Percentiles rank a stretch among this genome's conserved stretches.
These are phyloP conservation scores for Eremomyces bilateralis DNA, from an alignment of 495 filamentous ascomycete species.

Conservation along the genomic window DNA sequence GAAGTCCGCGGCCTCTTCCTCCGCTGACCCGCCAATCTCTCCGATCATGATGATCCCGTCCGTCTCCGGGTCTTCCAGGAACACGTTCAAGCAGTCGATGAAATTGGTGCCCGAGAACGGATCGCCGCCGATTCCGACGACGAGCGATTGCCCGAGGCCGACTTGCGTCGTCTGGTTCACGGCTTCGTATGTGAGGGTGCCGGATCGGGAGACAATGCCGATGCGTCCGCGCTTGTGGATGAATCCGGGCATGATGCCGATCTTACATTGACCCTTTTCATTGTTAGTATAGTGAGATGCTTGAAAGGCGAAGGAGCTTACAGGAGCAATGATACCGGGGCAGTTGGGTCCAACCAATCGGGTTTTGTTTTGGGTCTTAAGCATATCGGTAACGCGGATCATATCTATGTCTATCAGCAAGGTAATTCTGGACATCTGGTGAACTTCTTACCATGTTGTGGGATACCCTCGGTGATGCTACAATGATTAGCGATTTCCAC, in stretches of 20 bases:
- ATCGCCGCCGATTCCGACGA: constrained; percentile 95
- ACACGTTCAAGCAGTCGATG: constrained; percentile 95
- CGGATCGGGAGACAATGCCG: constrained; percentile 94
- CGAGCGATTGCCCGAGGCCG: constrained; percentile 89
- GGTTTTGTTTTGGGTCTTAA: constrained; percentile 95
- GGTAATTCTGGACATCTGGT: background rate
- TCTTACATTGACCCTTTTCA: constrained; percentile 85
- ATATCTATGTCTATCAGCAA: constrained; percentile 41
- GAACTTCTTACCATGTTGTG: constrained; percentile 58
- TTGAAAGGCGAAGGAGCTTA: constrained; percentile 18
- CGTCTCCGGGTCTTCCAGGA: constrained; percentile 87
- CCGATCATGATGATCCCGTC: constrained; percentile 99
- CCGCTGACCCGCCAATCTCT: constrained; percentile 91
- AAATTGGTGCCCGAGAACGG: constrained; percentile 99
- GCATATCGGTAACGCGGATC: constrained; percentile 94
- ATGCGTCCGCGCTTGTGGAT: constrained; percentile 99
- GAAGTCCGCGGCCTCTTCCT: constrained; percentile 96
- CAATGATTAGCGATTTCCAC: constrained; percentile 7
- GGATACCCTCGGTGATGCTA: constrained; percentile 93
- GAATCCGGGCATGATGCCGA: constrained; percentile 99
- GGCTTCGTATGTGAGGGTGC: constrained; percentile 96
- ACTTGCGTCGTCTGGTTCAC: constrained; percentile 98
- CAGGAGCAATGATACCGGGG: constrained; percentile 86
- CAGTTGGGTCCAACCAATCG: constrained; percentile 94
- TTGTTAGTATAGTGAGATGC: background rate